Base-by-base conservation (phyloP, 345 rosid species). In the Gossypium mustelinum region DNA sequence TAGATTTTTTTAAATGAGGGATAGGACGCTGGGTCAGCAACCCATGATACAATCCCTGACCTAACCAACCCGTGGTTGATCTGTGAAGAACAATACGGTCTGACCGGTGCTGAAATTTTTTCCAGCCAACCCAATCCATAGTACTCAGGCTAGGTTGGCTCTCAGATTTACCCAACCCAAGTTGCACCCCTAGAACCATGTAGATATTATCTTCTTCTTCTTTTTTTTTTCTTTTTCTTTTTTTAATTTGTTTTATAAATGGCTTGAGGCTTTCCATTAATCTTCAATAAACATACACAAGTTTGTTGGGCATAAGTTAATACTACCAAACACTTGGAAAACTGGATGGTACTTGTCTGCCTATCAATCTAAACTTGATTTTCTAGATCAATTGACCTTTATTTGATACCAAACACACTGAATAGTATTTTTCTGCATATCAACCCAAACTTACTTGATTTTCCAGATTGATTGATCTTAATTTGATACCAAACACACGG, bases 381-480 rank as follows among this genome's bases (percentile, higher is more conserved):
- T 92, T 45, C 99, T 98, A 64, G 88, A 90, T 78, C 78, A 94
- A 76, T 76, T 90, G 80, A 93, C 79, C 85, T 85, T 88, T 79
- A 90, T 84, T 82, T 86, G 88, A 86, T 96, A 90, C 71, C 82
- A 84, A 79, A 92, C 89, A 59, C 13, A 59, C 20, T 14, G 41
- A 20, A 73, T 17, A 4, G 56, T 43, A 22, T 43, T 22, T 58
- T 16, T 60, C 73, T 20, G 24, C 72, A 25, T 70, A 50, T 25
- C 47, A 43, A 70, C 17, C 20, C 22, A 45, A 70, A 85, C 97
- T 82, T 85, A 95, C 99, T 80, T 78, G 97, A 72, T 80, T 87
- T 92, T 54, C 99, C 97, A 67, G 89, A 90, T 78, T 80, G 97
- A 78, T 76, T 89, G 80, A 93, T 79, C 84, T 84, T 90, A 77